Percentiles rank a stretch among this genome's conserved stretches.
phyloP scores from a whole-genome alignment of 495 filamentous ascomycete genomes.

The Lophiostoma macrostomum region DNA sequence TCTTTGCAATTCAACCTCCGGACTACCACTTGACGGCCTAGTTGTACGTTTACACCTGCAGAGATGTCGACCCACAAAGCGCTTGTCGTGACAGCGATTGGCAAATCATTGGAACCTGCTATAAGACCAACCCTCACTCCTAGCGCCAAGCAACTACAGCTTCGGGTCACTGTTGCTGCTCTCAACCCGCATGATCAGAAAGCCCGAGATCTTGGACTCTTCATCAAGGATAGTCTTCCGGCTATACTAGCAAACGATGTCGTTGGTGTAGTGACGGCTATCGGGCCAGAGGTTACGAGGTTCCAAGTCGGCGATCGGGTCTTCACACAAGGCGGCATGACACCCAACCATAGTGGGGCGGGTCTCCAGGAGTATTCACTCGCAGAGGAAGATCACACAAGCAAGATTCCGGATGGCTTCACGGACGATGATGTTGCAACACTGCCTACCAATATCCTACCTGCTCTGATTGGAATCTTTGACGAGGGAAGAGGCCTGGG shows the following conservation, averaged over 20 bases:
- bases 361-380: constrained; percentile 39
- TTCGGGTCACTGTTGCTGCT: constrained; percentile 37
- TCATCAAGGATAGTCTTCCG: constrained; percentile 29
- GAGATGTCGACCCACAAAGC: constrained; percentile 20
- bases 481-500: constrained; percentile 22
- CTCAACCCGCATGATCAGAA: constrained; percentile 39
- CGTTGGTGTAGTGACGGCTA: constrained; percentile 31
- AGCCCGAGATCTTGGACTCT: constrained; percentile 34
- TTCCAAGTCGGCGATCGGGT: constrained; percentile 30
- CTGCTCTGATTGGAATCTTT: constrained; percentile 37
- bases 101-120: neutral
- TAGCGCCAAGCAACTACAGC: constrained; percentile 24
- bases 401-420: constrained; percentile 33
- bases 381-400: constrained; percentile 17
- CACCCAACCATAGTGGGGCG: neutral
- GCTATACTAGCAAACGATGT: constrained; percentile 35
- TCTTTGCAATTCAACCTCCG: too few species aligned
- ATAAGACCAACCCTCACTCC: constrained; percentile 35
- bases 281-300: constrained; percentile 32
- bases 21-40: too few species aligned
- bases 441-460: constrained; percentile 34
- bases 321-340: constrained; percentile 8
- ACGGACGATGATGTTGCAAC: constrained; percentile 36
- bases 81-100: constrained; percentile 15
- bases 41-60: too few species aligned